Conservation (phyloP, 495 filamentous ascomycete genomes). For the Emericellopsis terricola region DNA sequence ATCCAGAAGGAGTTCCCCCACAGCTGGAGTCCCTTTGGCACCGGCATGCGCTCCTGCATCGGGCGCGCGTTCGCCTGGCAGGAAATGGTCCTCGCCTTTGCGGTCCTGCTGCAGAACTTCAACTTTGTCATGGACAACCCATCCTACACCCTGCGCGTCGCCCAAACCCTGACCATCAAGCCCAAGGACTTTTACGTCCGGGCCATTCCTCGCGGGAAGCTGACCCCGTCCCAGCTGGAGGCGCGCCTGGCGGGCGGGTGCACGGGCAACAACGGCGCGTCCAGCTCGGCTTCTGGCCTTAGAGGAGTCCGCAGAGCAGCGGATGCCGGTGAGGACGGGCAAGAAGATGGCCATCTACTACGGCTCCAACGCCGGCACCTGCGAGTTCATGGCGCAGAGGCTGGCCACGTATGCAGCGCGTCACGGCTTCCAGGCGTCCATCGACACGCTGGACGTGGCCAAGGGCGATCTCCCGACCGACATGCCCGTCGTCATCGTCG, state of each 20-base stretch:
- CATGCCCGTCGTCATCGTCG: conserved; percentile 46
- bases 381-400: conserved; percentile 46
- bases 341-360: conserved; percentile 45
- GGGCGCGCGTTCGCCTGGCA: conserved; percentile 49
- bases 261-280: background rate
- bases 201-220: conserved; percentile 37
- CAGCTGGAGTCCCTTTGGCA: conserved; percentile 45
- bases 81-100: conserved; percentile 33
- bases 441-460: conserved; percentile 42
- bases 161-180: conserved; percentile 61
- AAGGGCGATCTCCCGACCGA: conserved; percentile 41
- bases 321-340: conserved; percentile 5
- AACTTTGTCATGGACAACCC: conserved; percentile 38
- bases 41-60: conserved; percentile 29
- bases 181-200: conserved; percentile 56
- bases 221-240: conserved; percentile 40
- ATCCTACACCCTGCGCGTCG: conserved; percentile 43
- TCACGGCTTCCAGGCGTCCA: conserved; percentile 38
- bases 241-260: conserved; percentile 21
- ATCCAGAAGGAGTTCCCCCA: conserved; percentile 26
- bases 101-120: conserved; percentile 44
- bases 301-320: conserved; percentile 11
- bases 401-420: conserved; percentile 37
- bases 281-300: conserved; percentile 16
- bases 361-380: conserved; percentile 62